phyloP scores from a whole-genome alignment of 129 eudicot genomes.

The carrot (Daucus carota) region DNA sequence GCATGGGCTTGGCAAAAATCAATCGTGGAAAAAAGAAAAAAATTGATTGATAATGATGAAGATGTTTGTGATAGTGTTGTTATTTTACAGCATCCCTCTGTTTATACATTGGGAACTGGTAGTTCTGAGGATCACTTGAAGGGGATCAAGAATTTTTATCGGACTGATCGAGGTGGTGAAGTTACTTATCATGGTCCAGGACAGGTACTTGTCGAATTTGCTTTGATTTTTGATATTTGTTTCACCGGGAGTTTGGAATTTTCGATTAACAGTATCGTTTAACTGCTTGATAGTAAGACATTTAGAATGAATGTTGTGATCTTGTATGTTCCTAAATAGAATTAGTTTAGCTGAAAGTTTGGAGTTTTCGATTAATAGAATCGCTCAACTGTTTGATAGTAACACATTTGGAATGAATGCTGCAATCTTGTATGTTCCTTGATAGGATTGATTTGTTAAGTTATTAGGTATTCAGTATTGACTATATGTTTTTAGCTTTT shows the following conservation, averaged over 20 bases:
- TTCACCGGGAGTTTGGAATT: background rate
- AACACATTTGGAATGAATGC: background rate
- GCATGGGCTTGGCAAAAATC: constrained; percentile 86
- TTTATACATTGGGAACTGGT: constrained; percentile 88
- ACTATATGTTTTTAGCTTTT: background rate
- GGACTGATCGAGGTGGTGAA: constrained; percentile 96
- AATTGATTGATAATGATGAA: constrained; percentile 32
- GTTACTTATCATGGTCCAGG: constrained; percentile 99
- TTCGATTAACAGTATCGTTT: background rate
- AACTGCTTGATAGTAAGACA: background rate
- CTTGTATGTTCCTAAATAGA: background rate
- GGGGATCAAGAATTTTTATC: constrained; percentile 43
- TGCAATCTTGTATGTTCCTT: background rate
- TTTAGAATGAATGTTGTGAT: background rate
- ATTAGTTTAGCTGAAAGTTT: background rate
- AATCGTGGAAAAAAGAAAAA: constrained; percentile 49
- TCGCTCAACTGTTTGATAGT: background rate
- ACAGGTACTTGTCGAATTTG: constrained; percentile 39
- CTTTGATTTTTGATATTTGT: background rate
- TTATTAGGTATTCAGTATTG: background rate
- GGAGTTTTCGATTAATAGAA: background rate
- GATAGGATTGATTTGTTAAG: no score
- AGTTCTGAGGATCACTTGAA: constrained; percentile 56
- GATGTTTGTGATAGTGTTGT: constrained; percentile 54
- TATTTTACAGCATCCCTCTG: constrained; percentile 77